Conservation (phyloP, 108 stramenopile species). For the Stephanodiscus minutulus region DNA sequence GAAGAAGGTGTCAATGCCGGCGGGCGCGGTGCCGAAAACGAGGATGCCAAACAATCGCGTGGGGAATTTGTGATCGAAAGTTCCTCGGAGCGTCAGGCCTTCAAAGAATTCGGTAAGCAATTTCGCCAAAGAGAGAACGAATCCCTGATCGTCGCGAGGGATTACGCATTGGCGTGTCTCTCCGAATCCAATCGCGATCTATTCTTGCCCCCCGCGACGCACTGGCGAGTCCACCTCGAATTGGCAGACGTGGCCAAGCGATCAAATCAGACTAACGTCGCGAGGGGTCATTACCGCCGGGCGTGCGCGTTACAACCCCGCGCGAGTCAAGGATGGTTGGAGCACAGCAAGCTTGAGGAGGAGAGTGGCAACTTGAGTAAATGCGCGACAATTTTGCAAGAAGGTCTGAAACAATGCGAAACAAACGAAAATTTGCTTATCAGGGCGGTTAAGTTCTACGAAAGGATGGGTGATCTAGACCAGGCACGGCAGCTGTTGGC, state of each 20-base stretch:
- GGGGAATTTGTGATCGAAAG: constrained; percentile 30
- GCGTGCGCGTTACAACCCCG: constrained; percentile 87
- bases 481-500: constrained; percentile 84
- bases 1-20: neutral
- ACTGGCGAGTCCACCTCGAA: constrained; percentile 84
- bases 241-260: constrained; percentile 84
- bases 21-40: neutral
- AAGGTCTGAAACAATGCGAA: constrained; percentile 79
- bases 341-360: constrained; percentile 96
- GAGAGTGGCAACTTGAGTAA: constrained; percentile 84
- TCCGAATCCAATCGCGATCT: constrained; percentile 37
- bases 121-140: constrained; percentile 59
- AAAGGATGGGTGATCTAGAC: constrained; percentile 74
- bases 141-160: constrained; percentile 61
- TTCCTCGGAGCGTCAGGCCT: constrained; percentile 32
- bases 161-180: constrained; percentile 53
- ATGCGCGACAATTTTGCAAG: constrained; percentile 71
- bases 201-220: constrained; percentile 60
- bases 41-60: constrained; percentile 5
- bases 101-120: constrained; percentile 72
- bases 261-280: constrained; percentile 70
- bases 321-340: constrained; percentile 93
- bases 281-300: constrained; percentile 77
- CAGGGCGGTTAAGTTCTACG: constrained; percentile 91
- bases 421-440: constrained; percentile 84